phyloP scores from a whole-genome alignment of 257 asterid species.

The Nicotiana paniculata region DNA sequence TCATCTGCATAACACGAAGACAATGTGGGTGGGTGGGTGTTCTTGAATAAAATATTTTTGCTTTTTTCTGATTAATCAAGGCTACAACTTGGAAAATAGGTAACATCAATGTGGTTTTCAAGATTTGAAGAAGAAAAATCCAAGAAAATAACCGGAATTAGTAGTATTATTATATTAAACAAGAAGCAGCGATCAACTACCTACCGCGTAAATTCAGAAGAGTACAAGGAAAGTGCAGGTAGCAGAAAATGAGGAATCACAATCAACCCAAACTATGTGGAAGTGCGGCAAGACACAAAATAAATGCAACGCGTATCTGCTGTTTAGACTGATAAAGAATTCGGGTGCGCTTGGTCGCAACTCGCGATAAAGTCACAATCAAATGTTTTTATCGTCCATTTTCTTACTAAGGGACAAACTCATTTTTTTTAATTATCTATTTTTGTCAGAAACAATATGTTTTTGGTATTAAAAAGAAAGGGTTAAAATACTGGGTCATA shows the following conservation, averaged over 20 bases:
- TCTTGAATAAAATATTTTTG: background rate
- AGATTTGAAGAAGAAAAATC: background rate
- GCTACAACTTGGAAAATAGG: background rate
- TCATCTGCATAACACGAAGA: background rate
- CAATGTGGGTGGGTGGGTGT: background rate
- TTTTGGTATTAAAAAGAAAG: background rate
- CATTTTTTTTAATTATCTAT: background rate
- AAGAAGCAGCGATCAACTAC: slow-evolving; percentile 16
- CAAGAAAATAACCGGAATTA: background rate
- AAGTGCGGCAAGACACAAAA: background rate
- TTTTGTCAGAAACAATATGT: background rate
- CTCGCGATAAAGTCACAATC: background rate
- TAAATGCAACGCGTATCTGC: background rate
- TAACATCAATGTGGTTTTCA: background rate
- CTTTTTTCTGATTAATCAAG: background rate
- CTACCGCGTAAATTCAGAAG: slow-evolving; percentile 36
- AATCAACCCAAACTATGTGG: background rate
- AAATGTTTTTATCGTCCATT: background rate
- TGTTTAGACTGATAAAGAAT: no score
- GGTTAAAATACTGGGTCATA: background rate
- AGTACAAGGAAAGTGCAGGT: slow-evolving; percentile 6
- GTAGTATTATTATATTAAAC: background rate
- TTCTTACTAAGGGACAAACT: background rate
- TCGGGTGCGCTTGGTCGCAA: no score
- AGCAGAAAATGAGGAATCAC: background rate